Percentiles rank a stretch among this genome's conserved stretches.
phyloP scores from a whole-genome alignment of 345 rosid species.

The Citrus cavaleriei region DNA sequence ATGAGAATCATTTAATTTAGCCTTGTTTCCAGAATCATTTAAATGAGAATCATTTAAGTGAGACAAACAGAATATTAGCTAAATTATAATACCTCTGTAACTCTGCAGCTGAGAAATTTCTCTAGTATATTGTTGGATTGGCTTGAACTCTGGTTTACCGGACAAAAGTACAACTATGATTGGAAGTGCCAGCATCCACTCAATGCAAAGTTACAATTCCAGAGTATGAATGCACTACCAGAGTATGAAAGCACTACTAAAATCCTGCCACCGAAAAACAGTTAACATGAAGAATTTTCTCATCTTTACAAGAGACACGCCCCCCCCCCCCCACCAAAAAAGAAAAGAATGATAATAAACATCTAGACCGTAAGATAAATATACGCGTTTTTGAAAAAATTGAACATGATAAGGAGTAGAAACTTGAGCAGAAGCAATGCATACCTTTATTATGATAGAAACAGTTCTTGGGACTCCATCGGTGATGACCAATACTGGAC shows the following conservation, averaged over 20 bases:
- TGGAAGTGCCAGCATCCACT: neutral
- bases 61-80: neutral
- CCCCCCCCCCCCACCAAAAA: no score
- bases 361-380: neutral
- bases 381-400: neutral
- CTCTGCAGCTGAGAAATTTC: neutral
- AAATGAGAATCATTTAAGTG: neutral
- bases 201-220: neutral
- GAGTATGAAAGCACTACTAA: neutral
- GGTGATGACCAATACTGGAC: constrained; percentile 84
- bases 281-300: neutral
- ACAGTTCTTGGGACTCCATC: constrained; percentile 64
- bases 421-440: neutral
- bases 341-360: neutral
- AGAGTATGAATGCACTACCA: neutral
- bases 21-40: no score
- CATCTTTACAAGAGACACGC: no score
- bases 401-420: neutral
- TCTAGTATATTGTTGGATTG: neutral
- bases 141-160: neutral
- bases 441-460: constrained; percentile 10
- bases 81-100: neutral
- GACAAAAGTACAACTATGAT: neutral
- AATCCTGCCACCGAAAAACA: neutral
- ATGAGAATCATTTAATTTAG: no score